Percentiles rank a stretch among this genome's conserved stretches.
Conservation (phyloP, 805 yeast species). For the Saturnispora sanitii region DNA sequence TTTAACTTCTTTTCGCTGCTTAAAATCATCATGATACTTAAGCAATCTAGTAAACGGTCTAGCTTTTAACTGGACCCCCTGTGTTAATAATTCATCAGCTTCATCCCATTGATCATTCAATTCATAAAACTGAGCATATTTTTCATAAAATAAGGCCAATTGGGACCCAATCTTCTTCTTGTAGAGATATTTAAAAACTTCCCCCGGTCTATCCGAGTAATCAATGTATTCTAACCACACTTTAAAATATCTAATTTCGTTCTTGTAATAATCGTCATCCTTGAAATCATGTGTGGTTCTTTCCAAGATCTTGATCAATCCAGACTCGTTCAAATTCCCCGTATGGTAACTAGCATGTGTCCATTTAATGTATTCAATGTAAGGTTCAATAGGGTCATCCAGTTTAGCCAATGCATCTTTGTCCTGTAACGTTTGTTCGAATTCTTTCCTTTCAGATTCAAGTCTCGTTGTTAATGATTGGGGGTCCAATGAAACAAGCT, state of each 20-base stretch:
- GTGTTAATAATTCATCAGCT: conserved; percentile 49
- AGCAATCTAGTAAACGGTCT: conserved; percentile 48
- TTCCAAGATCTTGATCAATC: conserved; percentile 55
- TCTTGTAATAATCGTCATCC: conserved; percentile 56
- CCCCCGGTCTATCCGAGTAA: conserved; percentile 59
- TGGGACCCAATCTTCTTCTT: conserved; percentile 60
- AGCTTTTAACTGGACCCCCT: conserved; percentile 53
- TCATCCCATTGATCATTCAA: conserved; percentile 34
- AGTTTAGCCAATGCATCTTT: conserved; percentile 38
- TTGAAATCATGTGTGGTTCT: conserved; percentile 61
- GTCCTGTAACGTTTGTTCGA: conserved; percentile 40
- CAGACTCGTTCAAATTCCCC: conserved; percentile 52
- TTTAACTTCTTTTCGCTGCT: conserved; percentile 26
- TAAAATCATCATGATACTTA: conserved; percentile 36
- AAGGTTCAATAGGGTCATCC: conserved; percentile 79
- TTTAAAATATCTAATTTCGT: conserved; percentile 71
- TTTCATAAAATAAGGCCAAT: conserved; percentile 68
- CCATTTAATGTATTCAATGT: conserved; percentile 71
- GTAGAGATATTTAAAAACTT: conserved; percentile 60
- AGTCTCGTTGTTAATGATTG: conserved; percentile 11
- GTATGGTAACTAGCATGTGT: conserved; percentile 51
- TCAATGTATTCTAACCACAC: conserved; percentile 76
- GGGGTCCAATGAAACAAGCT: conserved; percentile 28
- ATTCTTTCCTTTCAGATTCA: conserved; percentile 30
- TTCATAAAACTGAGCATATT: conserved; percentile 60